Evolutionary conservation across 805 yeast genomes (phyloP).

Genomic region (Candida bentonensis): DNA sequence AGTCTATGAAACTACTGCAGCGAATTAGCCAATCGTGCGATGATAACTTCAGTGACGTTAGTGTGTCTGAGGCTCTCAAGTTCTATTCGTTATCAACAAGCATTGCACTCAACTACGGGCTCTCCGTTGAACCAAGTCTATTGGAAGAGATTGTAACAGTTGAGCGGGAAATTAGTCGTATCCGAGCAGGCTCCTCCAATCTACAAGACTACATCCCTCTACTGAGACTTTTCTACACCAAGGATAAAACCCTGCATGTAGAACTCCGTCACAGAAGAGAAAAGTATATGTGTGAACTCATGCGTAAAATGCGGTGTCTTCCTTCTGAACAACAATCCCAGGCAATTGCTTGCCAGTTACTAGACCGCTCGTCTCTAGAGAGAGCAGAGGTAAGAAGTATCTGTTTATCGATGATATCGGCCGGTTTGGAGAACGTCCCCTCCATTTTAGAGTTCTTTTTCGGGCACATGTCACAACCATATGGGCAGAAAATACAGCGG

Average conservation of each 20-base stretch:
- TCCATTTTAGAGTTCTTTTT: constrained; percentile 41
- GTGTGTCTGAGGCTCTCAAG: not conserved
- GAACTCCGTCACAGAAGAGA: constrained; percentile 15
- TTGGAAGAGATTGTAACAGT: not conserved
- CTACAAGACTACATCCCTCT: constrained; percentile 22
- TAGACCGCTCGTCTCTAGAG: constrained; percentile 10
- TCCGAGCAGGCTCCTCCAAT: constrained; percentile 8
- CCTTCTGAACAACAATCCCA: constrained; percentile 10
- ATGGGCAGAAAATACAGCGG: constrained; percentile 23
- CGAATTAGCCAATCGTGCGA: not conserved
- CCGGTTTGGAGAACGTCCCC: constrained; percentile 58
- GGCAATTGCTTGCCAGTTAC: constrained; percentile 15
- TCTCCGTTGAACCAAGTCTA: not conserved
- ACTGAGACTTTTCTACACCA: constrained; percentile 14
- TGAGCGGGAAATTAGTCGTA: constrained; percentile 2
- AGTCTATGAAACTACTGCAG: not conserved
- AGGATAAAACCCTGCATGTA: constrained; percentile 10
- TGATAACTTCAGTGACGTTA: not conserved
- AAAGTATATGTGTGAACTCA: constrained; percentile 13
- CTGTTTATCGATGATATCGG: constrained; percentile 58
- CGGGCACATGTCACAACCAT: constrained; percentile 35
- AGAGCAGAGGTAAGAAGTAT: constrained; percentile 34
- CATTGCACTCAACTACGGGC: not conserved
- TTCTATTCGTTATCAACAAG: constrained; percentile 1
- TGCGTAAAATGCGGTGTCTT: constrained; percentile 11